Conservation (phyloP, 108 stramenopile genomes). For the Cylindrotheca closterium region DNA sequence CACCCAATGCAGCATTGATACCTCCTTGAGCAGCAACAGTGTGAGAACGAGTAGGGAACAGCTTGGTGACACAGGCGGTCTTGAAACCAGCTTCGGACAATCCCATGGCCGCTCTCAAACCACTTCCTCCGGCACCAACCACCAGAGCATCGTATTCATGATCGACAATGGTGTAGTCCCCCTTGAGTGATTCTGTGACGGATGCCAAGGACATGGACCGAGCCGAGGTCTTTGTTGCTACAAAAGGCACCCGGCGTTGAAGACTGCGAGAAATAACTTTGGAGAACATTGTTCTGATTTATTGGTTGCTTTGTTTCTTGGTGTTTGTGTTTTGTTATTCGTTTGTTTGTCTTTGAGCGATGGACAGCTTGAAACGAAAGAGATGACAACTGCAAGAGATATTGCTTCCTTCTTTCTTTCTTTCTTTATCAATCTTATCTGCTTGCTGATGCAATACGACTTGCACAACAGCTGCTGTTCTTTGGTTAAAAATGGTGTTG, state of each 20-base stretch:
- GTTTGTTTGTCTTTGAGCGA: no score
- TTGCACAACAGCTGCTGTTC: no score
- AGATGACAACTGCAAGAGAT: no score
- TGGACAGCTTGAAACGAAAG: no score
- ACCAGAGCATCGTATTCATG: slow-evolving; percentile 99
- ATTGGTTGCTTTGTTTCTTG: no score
- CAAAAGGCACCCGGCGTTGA: neutral
- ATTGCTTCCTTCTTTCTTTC: no score
- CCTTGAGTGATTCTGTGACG: slow-evolving; percentile 37
- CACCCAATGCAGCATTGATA: slow-evolving; percentile 98
- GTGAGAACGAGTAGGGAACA: slow-evolving; percentile 98
- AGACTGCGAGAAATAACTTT: no score
- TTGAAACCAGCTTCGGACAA: slow-evolving; percentile 97
- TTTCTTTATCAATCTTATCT: no score
- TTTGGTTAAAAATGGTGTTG: no score
- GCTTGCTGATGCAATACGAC: no score
- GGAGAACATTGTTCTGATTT: no score
- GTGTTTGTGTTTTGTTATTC: no score
- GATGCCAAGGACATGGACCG: slow-evolving; percentile 12
- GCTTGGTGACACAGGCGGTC: slow-evolving; percentile 99
- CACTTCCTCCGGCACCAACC: slow-evolving; percentile 97
- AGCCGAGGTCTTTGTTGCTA: neutral
- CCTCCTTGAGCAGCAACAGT: slow-evolving; percentile 99
- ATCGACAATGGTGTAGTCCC: slow-evolving; percentile 92
- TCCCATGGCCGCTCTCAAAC: slow-evolving; percentile 99